Conservation (phyloP, 805 yeast genomes). For the Pichia phayaonensis region DNA sequence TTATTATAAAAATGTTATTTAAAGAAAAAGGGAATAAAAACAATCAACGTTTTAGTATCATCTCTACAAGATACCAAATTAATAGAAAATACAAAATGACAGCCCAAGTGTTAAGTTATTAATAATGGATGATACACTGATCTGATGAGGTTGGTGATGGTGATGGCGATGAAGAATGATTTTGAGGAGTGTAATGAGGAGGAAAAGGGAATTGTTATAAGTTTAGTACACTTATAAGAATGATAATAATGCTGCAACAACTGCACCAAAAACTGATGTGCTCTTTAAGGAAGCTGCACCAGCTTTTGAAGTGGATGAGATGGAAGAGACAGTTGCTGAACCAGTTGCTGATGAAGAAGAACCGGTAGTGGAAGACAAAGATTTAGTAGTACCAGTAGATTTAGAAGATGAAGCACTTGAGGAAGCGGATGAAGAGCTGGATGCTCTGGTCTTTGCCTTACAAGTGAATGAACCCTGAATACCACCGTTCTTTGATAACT, state of each 20-base stretch:
- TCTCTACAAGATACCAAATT: not conserved
- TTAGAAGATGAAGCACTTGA: conserved; percentile 21
- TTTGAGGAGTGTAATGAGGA: not conserved
- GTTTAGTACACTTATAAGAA: conserved; percentile 34
- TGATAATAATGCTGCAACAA: conserved; percentile 44
- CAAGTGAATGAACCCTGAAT: conserved; percentile 89
- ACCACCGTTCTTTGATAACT: conserved; percentile 66
- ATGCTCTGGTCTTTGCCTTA: conserved; percentile 50
- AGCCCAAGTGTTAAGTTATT: not conserved
- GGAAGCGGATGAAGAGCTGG: conserved; percentile 34
- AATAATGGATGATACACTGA: not conserved
- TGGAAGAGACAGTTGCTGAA: not conserved
- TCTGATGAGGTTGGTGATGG: not conserved
- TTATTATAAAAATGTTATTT: conserved; percentile 1
- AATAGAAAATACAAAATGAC: not conserved
- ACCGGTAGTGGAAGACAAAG: no score
- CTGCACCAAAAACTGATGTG: conserved; percentile 39
- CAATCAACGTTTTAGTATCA: not conserved
- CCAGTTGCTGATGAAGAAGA: conserved; percentile 27
- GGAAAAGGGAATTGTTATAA: no score
- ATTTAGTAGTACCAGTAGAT: no score
- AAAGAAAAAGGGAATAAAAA: not conserved
- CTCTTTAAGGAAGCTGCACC: conserved; percentile 15
- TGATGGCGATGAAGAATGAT: not conserved
- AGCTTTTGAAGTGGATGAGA: not conserved